These are phyloP conservation scores for Rhododendron molle DNA, from an alignment of 148 eudicot species.

Conservation along the genomic window DNA sequence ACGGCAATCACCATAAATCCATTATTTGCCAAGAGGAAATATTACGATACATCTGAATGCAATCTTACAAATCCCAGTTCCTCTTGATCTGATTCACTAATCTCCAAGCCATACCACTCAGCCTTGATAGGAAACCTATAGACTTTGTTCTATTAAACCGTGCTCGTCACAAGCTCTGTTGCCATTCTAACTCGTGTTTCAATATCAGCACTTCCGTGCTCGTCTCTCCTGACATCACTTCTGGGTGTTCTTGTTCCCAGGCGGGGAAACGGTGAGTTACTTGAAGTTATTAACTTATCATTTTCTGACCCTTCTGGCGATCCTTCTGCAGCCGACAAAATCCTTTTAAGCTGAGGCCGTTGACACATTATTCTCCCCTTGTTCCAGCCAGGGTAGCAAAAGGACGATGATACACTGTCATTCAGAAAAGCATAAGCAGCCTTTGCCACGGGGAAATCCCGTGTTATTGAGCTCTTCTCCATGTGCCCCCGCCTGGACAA, in stretches of 20 bases:
- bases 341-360: conserved; percentile 58
- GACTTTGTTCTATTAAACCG: conserved; percentile 24
- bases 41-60: conserved; percentile 3
- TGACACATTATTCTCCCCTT: conserved; percentile 85
- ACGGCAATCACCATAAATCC: neutral
- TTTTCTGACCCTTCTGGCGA: conserved; percentile 33
- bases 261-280: conserved; percentile 47
- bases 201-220: conserved; percentile 21
- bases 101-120: neutral
- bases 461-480: conserved; percentile 70
- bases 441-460: conserved; percentile 74
- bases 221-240: conserved; percentile 30
- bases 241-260: conserved; percentile 28
- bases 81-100: neutral
- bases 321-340: conserved; percentile 37
- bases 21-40: neutral
- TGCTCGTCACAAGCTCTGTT: conserved; percentile 49
- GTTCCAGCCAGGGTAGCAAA: conserved; percentile 80
- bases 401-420: conserved; percentile 59
- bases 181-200: conserved; percentile 28
- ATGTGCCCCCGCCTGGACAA: conserved; percentile 78
- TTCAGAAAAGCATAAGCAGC: conserved; percentile 59
- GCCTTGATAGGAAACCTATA: neutral
- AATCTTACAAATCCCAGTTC: neutral
- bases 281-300: conserved; percentile 29